These are phyloP conservation scores for Phaeotremella skinneri DNA, from an alignment of 768 basidiomycete species.

Conservation along the genomic window DNA sequence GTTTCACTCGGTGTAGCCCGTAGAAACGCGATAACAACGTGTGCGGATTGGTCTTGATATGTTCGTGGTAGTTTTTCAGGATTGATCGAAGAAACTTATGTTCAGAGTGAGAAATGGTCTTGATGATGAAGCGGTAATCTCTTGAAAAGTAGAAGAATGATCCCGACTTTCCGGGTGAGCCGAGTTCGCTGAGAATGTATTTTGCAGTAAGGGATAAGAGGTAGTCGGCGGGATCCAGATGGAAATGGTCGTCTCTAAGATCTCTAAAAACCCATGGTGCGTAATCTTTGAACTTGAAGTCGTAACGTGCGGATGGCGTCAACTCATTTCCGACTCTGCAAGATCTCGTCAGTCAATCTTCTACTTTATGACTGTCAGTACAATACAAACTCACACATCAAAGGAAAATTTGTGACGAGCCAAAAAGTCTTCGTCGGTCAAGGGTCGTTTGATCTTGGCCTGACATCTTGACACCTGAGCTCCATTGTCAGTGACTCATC, in stretches of 20 bases:
- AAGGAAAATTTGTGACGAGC: conserved; percentile 94
- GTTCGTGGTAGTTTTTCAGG: conserved; percentile 76
- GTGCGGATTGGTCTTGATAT: conserved; percentile 86
- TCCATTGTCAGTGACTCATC: conserved; percentile 18
- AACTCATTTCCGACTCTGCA: conserved; percentile 90
- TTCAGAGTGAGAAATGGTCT: conserved; percentile 91
- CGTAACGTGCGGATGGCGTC: conserved; percentile 95
- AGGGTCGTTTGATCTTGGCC: conserved; percentile 82
- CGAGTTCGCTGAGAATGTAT: conserved; percentile 96
- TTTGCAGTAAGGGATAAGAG: conserved; percentile 92
- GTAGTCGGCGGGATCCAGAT: conserved; percentile 95
- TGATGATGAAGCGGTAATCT: conserved; percentile 99
- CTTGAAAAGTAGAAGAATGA: conserved; percentile 99
- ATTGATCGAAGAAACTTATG: conserved; percentile 88
- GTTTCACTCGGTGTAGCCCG: conserved; percentile 94
- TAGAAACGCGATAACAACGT: conserved; percentile 92
- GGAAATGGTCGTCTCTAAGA: conserved; percentile 88
- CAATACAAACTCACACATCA: conserved; percentile 70
- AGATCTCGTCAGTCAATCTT: conserved; percentile 9
- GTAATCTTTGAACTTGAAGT: conserved; percentile 99
- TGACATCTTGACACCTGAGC: conserved; percentile 87
- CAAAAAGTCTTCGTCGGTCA: conserved; percentile 81
- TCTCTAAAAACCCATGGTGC: conserved; percentile 97
- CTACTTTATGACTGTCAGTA: no score
- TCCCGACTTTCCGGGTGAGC: conserved; percentile 96